Percentiles rank a stretch among this genome's conserved stretches.
Evolutionary conservation across 495 filamentous ascomycete species (phyloP).

Genomic region (Xylaria castorea): DNA sequence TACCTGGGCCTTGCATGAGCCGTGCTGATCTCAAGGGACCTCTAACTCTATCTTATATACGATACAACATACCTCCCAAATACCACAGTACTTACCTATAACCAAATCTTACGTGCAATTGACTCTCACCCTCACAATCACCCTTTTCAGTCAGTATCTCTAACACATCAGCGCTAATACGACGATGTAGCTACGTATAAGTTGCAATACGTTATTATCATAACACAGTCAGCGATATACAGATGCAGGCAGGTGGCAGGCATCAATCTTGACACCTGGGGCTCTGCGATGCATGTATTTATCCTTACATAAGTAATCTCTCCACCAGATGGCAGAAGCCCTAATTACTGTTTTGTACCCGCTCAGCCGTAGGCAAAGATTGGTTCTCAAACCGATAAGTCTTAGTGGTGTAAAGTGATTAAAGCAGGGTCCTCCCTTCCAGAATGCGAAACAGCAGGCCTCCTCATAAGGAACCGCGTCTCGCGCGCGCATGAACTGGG

Average conservation of each 20-base stretch:
- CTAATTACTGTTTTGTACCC: constrained; percentile 6
- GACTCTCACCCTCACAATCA: neutral
- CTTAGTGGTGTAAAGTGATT: neutral
- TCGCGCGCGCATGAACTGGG: constrained; percentile 8
- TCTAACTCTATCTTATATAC: neutral
- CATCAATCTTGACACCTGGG: neutral
- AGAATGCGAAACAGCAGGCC: constrained; percentile 20
- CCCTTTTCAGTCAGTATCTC: neutral
- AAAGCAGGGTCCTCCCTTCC: constrained; percentile 3
- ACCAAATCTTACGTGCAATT: neutral
- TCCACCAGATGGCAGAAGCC: neutral
- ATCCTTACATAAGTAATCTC: neutral
- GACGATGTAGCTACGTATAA: neutral
- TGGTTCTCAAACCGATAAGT: neutral
- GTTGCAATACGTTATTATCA: neutral
- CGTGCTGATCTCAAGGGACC: constrained; percentile 15
- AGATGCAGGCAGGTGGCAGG: neutral
- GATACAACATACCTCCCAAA: neutral
- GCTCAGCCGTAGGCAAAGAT: neutral
- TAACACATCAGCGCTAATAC: neutral
- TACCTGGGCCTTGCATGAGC: constrained; percentile 23
- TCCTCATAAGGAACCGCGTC: constrained; percentile 11
- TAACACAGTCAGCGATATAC: neutral
- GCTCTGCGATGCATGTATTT: too few species aligned
- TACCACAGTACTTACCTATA: too few species aligned